Base-by-base conservation (phyloP, 2,329 filamentous ascomycete species). In the Fusarium sp. region DNA sequence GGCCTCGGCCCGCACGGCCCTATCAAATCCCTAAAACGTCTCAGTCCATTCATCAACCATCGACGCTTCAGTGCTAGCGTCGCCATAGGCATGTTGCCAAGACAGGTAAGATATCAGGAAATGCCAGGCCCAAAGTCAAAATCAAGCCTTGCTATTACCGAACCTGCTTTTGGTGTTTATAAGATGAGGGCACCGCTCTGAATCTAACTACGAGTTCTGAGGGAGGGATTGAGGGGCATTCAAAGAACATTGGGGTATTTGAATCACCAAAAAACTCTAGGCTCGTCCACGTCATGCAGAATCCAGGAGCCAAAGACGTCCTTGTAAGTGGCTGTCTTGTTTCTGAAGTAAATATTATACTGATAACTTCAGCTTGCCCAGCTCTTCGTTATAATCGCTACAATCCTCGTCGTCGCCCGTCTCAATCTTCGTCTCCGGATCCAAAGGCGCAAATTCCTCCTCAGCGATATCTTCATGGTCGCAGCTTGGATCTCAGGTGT, bases 391-490 rank as follows among this genome's bases (percentile, higher is more conserved):
- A n/a, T 74, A 0, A 5, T 73, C n/a, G 71, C 71, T 0, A 50
- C 63, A 0, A 46, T n/a, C 10, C 69, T 73, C 15, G 61, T 74
- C 14, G 30, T 41, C 11, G 71, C 71, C 2, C 69, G 71, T 3
- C 45, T 75, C 0, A 70, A 75, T 9, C 66, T 75, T 0, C 70
- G 73, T 4, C 50, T 75, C 0, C 48, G 48, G 9, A 54, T 75
- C 0, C 73, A 75, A 38, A 59, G 67, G 2, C 60, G 70, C 18
- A 63, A 48, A 1, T 3, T 75, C 2, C 57, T 75, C 0, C 26
- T 38, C 3, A 75, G 68, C 53, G 73, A 75, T 7, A 40, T 72
- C 0, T 48, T 74, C 6, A 75, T 75, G 73, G 46, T 73, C 3
- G 58, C 59, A 6, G 73, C 73, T 2, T 75, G 73, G 53, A 23